Percentiles rank a stretch among this genome's conserved stretches.
Conservation (phyloP, 2,329 filamentous ascomycete genomes). For the Neoascochyta sp. region DNA sequence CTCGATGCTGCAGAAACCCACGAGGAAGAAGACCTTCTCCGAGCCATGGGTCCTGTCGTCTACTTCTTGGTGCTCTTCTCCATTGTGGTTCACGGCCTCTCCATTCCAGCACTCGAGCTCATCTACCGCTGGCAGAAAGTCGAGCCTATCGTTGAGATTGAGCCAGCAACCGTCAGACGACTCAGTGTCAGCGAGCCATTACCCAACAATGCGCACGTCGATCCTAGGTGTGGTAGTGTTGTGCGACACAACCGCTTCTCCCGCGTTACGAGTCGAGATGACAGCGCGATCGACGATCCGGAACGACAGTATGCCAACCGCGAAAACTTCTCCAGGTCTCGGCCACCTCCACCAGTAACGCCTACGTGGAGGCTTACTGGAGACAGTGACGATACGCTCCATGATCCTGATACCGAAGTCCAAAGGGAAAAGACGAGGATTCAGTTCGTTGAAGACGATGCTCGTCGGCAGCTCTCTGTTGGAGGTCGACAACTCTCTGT, state of each 20-base stretch:
- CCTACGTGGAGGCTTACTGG: slow-evolving; percentile 1
- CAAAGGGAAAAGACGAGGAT: slow-evolving; percentile 1
- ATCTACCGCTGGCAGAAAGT: slow-evolving; percentile 42
- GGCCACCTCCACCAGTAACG: background rate
- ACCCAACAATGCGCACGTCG: slow-evolving; percentile 39
- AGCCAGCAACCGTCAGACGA: slow-evolving; percentile 36
- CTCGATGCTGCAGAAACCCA: slow-evolving; percentile 39
- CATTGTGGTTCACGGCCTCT: slow-evolving; percentile 49
- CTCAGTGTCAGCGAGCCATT: slow-evolving; percentile 39
- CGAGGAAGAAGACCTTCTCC: slow-evolving; percentile 41
- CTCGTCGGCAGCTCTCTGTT: no score
- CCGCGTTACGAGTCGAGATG: slow-evolving; percentile 3
- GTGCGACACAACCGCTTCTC: slow-evolving; percentile 49
- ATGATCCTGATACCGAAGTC: slow-evolving; percentile 1
- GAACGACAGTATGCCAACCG: background rate
- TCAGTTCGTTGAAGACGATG: slow-evolving; percentile 2
- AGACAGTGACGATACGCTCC: slow-evolving; percentile 1
- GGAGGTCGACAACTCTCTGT: no score
- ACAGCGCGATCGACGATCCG: background rate
- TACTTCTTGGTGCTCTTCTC: slow-evolving; percentile 48
- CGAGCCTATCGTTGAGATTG: slow-evolving; percentile 41
- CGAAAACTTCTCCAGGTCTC: background rate
- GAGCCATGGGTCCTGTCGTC: slow-evolving; percentile 44
- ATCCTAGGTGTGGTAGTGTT: slow-evolving; percentile 21
- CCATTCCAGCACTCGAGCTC: slow-evolving; percentile 45